Evolutionary conservation across 768 basidiomycete species (phyloP), one percentile per base, ranked within the genome.

Genomic region (Leucocoprinus leucothites): DNA sequence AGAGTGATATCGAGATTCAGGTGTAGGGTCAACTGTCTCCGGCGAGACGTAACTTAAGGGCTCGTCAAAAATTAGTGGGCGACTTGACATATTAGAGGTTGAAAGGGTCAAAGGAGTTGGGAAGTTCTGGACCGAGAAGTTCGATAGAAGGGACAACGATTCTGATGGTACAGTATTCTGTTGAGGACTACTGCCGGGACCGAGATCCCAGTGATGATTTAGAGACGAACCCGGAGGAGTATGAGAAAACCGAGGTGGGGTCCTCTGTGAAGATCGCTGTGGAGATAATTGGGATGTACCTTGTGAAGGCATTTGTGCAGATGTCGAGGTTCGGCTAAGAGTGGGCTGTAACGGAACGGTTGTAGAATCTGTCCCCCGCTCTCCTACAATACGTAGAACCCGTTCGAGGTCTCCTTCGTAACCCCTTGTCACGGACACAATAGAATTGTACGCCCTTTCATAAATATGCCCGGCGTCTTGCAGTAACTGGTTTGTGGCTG

Each of bases 51-150:
- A 72, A 57, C 71, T 75, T 11, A 64, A 56, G 3, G 74, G 75
- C 58, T 77, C 76, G 22, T 75, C 72, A 50, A 76, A 76, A 11
- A 76, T 61, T 9, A 76, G 65, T 35, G 71, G 68, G 6, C 69
- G 66, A n/a, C 63, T 45, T 34, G 51, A 41, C 18, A 65, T 53
- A 19, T 62, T 51, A 22, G 67, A 64, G 5, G 72, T 71, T 11
- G 64, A 58, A 11, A 74, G 74, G 9, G 70, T 73, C 13, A 63
- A 58, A 11, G 75, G 74, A 9, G 70, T 72, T 13, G 71, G 51
- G 19, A 75, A 56, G 53, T 74, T 76, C 43, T 73, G 70, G 4
- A 76, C 67, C 9, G 72, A 72, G 41, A 77, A 65, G 60, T 71
- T 74, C 16, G 76, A 77, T 31, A 78, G 62, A 44, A 74, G 57